Evolutionary conservation across 768 basidiomycete genomes (phyloP).

Genomic region (Calocybe gangraenosa): DNA sequence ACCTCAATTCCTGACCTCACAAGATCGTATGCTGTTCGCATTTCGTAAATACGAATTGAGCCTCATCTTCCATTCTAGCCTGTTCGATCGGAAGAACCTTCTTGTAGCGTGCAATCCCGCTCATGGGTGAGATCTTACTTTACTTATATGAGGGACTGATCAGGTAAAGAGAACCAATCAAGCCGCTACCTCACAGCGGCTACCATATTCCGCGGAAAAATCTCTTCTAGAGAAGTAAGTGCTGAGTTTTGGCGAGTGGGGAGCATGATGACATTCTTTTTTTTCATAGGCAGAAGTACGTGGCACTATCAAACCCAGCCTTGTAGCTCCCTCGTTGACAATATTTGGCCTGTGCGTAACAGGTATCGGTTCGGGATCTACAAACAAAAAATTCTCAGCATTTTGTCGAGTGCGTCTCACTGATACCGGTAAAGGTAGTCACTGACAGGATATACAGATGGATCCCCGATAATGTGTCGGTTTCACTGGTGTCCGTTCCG

Average conservation of each 20-base stretch:
- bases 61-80: slow-evolving; percentile 30
- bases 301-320: slow-evolving; percentile 12
- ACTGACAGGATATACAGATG: slow-evolving; percentile 41
- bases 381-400: slow-evolving; percentile 70
- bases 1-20: slow-evolving; percentile 68
- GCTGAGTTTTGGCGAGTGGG: slow-evolving; percentile 10
- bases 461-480: slow-evolving; percentile 90
- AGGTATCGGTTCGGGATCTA: slow-evolving; percentile 70
- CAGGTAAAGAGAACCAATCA: not conserved
- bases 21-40: slow-evolving; percentile 46
- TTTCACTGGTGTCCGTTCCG: slow-evolving; percentile 77
- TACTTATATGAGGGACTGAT: slow-evolving; percentile 4
- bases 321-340: slow-evolving; percentile 7
- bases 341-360: slow-evolving; percentile 4
- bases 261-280: slow-evolving; percentile 33
- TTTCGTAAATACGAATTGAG: not conserved
- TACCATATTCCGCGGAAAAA: slow-evolving; percentile 80
- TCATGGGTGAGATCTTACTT: slow-evolving; percentile 49
- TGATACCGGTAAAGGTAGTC: not conserved
- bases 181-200: slow-evolving; percentile 87
- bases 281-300: slow-evolving; percentile 47
- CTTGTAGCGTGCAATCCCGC: slow-evolving; percentile 83
- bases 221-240: slow-evolving; percentile 78
- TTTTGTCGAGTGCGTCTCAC: slow-evolving; percentile 70
- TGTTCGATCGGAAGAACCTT: slow-evolving; percentile 78